Evolutionary conservation across 441 rosid genomes (phyloP).

Genomic region (Euphorbia schlechtendalii): DNA sequence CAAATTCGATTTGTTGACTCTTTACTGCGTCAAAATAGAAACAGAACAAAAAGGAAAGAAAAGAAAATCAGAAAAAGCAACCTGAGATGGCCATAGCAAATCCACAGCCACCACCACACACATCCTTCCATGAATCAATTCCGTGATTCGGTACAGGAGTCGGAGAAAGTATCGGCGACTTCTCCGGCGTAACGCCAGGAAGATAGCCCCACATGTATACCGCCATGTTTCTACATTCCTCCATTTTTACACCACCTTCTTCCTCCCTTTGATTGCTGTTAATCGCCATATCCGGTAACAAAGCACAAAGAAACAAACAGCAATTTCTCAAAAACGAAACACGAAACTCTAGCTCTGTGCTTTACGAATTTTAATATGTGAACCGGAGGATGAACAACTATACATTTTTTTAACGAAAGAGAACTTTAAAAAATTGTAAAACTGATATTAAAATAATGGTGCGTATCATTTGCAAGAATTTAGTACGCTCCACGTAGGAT

Average conservation of each 20-base stretch:
- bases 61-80: conserved; percentile 15
- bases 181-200: conserved; percentile 73
- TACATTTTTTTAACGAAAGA: background rate
- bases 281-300: conserved; percentile 17
- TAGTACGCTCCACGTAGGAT: conserved; percentile 44
- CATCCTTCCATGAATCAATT: conserved; percentile 55
- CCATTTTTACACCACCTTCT: conserved; percentile 23
- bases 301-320: background rate
- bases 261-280: conserved; percentile 27
- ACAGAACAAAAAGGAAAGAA: no score
- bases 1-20: background rate
- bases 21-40: background rate
- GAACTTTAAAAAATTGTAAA: background rate
- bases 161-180: conserved; percentile 69
- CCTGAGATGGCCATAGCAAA: conserved; percentile 91
- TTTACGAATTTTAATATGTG: background rate
- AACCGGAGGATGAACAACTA: background rate
- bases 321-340: background rate
- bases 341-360: background rate
- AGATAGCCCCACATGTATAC: conserved; percentile 85
- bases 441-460: background rate
- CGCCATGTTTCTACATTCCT: conserved; percentile 26
- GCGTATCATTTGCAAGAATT: conserved; percentile 43
- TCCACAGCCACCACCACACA: conserved; percentile 86
- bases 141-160: conserved; percentile 25